Conservation (phyloP, 495 filamentous ascomycete species). For the Oidiodendron maius region DNA sequence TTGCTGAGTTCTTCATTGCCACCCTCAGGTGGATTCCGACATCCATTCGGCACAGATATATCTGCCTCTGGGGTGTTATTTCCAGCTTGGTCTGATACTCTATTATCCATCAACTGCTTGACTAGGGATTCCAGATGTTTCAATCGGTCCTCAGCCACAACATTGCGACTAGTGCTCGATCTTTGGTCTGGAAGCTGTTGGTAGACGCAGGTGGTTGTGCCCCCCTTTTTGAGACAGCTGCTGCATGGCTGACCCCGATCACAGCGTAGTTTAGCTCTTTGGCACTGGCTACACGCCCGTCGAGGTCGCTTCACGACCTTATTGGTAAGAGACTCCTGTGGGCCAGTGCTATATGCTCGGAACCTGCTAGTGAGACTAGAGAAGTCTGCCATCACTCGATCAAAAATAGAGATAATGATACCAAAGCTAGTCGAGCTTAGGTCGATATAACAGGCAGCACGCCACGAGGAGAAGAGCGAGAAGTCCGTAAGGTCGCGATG, state of each 20-base stretch:
- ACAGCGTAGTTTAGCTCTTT: conserved; percentile 5
- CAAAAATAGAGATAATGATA: background rate
- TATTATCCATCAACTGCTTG: conserved; percentile 6
- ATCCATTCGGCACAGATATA: background rate
- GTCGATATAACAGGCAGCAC: too few species aligned
- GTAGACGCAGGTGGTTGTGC: background rate
- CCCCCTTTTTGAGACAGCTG: background rate
- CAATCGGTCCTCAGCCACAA: conserved; percentile 5
- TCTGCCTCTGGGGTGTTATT: background rate
- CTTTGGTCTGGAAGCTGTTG: background rate
- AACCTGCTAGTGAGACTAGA: background rate
- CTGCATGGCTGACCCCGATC: conserved; percentile 6
- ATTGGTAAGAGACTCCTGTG: background rate
- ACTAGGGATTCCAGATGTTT: conserved; percentile 7
- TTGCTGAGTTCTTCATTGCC: background rate
- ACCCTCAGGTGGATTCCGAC: background rate
- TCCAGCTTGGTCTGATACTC: background rate
- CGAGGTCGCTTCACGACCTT: conserved; percentile 4
- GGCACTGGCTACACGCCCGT: conserved; percentile 4
- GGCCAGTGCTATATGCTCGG: background rate
- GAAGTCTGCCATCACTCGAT: background rate
- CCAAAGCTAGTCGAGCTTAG: too few species aligned
- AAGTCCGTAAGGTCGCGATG: too few species aligned
- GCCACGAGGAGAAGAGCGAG: too few species aligned
- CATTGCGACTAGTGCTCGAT: background rate